Evolutionary conservation across 2,329 filamentous ascomycete species (phyloP).

Genomic region (Ascochyta pisi): DNA sequence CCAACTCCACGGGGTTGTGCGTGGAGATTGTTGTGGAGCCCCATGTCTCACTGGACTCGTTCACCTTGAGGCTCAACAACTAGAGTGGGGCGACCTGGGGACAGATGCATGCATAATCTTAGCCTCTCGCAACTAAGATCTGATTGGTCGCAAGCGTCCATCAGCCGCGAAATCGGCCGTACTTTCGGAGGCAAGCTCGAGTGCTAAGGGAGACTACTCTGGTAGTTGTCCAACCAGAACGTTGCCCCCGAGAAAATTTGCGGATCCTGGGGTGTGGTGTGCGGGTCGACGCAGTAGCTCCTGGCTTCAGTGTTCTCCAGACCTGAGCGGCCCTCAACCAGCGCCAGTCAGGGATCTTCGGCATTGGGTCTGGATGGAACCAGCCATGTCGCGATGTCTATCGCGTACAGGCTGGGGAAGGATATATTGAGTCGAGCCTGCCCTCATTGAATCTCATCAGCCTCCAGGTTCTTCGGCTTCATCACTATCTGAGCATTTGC

Average conservation of each 20-base stretch:
- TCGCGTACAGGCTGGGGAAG: slow-evolving; percentile 19
- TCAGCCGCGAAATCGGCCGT: slow-evolving; percentile 21
- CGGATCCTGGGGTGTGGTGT: slow-evolving; percentile 23
- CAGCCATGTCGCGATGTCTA: slow-evolving; percentile 24
- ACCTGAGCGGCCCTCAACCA: slow-evolving; percentile 23
- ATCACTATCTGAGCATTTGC: slow-evolving; percentile 19
- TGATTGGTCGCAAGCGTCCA: slow-evolving; percentile 23
- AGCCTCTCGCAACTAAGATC: not conserved
- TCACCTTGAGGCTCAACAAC: slow-evolving; percentile 39
- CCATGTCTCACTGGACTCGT: slow-evolving; percentile 17
- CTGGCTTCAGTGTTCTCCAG: slow-evolving; percentile 19
- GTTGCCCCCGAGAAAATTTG: slow-evolving; percentile 19
- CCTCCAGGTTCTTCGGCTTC: slow-evolving; percentile 28
- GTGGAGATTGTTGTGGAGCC: slow-evolving; percentile 33
- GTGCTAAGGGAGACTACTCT: slow-evolving; percentile 12
- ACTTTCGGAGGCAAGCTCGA: slow-evolving; percentile 25
- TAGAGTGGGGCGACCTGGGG: slow-evolving; percentile 25
- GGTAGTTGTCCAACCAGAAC: slow-evolving; percentile 21
- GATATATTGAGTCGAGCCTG: slow-evolving; percentile 30
- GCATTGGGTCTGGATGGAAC: slow-evolving; percentile 33
- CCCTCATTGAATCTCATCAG: slow-evolving; percentile 28
- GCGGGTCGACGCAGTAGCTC: slow-evolving; percentile 26
- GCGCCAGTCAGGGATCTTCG: slow-evolving; percentile 22
- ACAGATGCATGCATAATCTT: slow-evolving; percentile 9
- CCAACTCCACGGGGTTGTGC: slow-evolving; percentile 34